Percentiles rank a stretch among this genome's conserved stretches.
These are phyloP conservation scores for Collybia mongolica DNA, from an alignment of 768 basidiomycete genomes.

Conservation along the genomic window DNA sequence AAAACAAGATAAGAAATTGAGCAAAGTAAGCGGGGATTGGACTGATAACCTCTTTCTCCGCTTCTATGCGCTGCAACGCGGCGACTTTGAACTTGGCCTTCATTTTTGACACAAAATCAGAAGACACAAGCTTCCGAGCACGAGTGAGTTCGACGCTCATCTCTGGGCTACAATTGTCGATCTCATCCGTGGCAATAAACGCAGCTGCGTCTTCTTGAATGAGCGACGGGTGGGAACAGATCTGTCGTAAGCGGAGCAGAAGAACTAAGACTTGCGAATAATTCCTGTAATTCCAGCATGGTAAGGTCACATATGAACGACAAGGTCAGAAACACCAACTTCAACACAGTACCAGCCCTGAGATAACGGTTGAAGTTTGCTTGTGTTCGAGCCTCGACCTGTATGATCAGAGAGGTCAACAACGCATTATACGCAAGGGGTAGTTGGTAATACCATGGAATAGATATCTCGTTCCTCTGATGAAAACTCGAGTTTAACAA, in stretches of 20 bases:
- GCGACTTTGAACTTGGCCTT: constrained; percentile 42
- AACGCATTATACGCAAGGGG: neutral
- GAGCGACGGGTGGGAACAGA: constrained; percentile 67
- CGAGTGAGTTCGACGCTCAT: constrained; percentile 42
- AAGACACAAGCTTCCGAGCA: constrained; percentile 40
- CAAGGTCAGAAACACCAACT: constrained; percentile 31
- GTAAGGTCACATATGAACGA: neutral
- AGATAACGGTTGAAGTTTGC: constrained; percentile 65
- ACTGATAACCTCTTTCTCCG: constrained; percentile 50
- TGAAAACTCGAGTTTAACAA: constrained; percentile 55
- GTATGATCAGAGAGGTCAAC: neutral
- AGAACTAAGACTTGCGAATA: constrained; percentile 54
- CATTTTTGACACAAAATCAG: constrained; percentile 50
- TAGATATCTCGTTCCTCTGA: constrained; percentile 67
- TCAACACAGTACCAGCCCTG: constrained; percentile 64
- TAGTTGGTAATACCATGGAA: constrained; percentile 34
- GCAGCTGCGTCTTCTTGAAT: constrained; percentile 55
- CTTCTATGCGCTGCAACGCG: constrained; percentile 41
- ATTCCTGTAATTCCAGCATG: constrained; percentile 36
- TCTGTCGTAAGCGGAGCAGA: constrained; percentile 57
- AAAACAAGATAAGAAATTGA: neutral
- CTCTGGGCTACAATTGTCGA: constrained; percentile 28
- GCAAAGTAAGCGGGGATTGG: neutral
- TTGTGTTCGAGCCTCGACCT: constrained; percentile 55
- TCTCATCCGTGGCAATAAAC: constrained; percentile 40